Base-by-base conservation (phyloP, 2,329 filamentous ascomycete species). In the Didymella sp. region DNA sequence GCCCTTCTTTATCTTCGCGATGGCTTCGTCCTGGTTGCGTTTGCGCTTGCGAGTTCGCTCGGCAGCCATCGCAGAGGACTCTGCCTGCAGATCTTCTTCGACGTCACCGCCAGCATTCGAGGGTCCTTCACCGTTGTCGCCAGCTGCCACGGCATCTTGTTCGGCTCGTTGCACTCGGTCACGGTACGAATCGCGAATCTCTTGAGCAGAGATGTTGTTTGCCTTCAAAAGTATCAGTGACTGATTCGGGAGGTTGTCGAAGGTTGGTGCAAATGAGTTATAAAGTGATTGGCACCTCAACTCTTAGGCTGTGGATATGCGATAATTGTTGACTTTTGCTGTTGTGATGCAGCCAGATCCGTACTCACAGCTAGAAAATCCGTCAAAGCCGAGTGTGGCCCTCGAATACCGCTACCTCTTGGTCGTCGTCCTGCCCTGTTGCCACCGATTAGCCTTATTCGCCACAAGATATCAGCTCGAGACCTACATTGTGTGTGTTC, bases 181-280 rank as follows among this genome's bases (percentile, higher is more conserved):
- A 59, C 81, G 80, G 68, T 86, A 85, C 48, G 86, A 85, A 63
- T 84, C 78, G 42, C 83, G 81, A 58, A 89, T 88, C 65, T 87
- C 84, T 50, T 80, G 79, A 3, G 86, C 86, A 21, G 85, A 90
- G 63, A 92, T 92, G 67, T 91, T 91, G 73, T 90, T 87, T 2
- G 88, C 85, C 84, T 89, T 55, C 11, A 37, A 12, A 21, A 1
- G 17, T 28, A 24, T 56, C 33, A 56, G 35, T 25, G 21, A 11
- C 9, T 22, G 30, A n/a, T 27, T 35, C 31, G 22, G 7, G 19
- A 4, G 17, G 6, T 6, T 22, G 9, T 19, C 19, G 13, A 13
- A 12, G 9, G 6, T 38, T 17, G 19, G 35, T 22, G 11, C 19
- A 21, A 27, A 4, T 22, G n/a, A 25, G 43, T 12, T 50, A 19